Base-by-base conservation (phyloP, 257 asterid species). In the Parsonsia alboflavescens region DNA sequence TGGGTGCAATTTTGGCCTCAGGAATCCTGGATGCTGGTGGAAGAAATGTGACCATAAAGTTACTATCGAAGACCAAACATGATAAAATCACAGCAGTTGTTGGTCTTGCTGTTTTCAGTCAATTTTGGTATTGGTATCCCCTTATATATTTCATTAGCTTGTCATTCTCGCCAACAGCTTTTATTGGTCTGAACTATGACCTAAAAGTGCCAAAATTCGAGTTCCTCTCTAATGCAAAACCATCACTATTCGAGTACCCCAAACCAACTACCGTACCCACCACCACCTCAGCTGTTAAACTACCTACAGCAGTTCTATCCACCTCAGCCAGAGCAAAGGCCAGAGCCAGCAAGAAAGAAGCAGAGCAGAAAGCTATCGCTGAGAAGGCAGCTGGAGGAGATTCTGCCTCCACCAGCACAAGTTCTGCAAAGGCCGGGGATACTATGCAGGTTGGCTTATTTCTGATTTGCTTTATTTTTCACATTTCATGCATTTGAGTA, bases 11-110 rank as follows among this genome's bases (percentile, higher is more conserved):
- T 79, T 84, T 95, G 77, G 99, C 99, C 73, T 86, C 96, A 9
- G 99, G 99, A 73, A 92, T 95, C 59, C 88, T 95, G 19, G 99
- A 95, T 85, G 99, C 98, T 64, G 99, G 99, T 58, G 99, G 99
- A 64, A 82, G 99, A 81, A 93, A 93, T 54, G 98, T 93, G 77
- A 80, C 96, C 6, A 89, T 93, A 75, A 90, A 88, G 84, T 83
- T 93, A 67, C 94, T 93, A 71, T 93, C 98, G 0, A 90, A 93
- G 85, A 84, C 93, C 0, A 93, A 93, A 76, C 97, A 93, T 56
- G 97, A 93, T 76, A 90, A 87, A 84, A 80, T 93, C 54, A 90
- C 93, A 39, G 97, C 98, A 45, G 89, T 93, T 44, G 91, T 95
- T 75, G 99, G 99, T 68, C 96, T 95, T 50, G 99, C 96, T 13